Evolutionary conservation across 75 land plant genomes (phyloP), one percentile per base, ranked within the genome.

Genomic region (Cryptomeria japonica): DNA sequence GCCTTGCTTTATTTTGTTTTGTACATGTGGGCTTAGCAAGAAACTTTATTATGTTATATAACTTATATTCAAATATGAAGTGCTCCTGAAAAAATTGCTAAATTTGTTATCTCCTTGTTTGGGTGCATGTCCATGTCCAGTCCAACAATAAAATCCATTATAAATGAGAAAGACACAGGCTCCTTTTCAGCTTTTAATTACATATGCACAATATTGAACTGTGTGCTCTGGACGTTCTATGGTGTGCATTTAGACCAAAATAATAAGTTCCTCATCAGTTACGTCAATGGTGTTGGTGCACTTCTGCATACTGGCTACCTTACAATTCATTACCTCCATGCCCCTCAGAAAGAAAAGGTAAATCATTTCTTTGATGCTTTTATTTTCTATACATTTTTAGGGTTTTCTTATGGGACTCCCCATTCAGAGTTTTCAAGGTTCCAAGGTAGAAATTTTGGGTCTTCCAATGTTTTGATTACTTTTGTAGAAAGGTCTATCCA

Each of bases 301-400:
- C 44, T 47, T 84, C 56, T 84, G 14, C 56, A 84, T 7, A 8
- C 28, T 0, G 36, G 8, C 0, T 84, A 84, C 56, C 34, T 84
- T n/a, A n/a, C 25, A 25, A 47, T 84, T 31, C 85, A 84, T 84
- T 84, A 84, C 85, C 36, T 84, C 13, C 56, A 47, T 31, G 31
- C 53, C 32, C 56, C 85, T n/a, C 9, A 2, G 15, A 49, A 84
- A n/a, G 56, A 84, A 47, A 84, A 51, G 85, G 85, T 84, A 42
- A 80, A n/a, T n/a, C 2, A 41, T 1, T 44, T 44, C 46, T 44
- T 44, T 4, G 15, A 51, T 12, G 13, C 15, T 51, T 1, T 51
- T 11, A 51, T 10, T 11, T 0, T 51, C 15, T 51, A 51, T 51
- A 51, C 15, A 0, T 51, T 51, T 13, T 12, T 12, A 51, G 53